A percentile compares a stretch with the other conserved stretches of the same genome.
Evolutionary conservation across 1,139 yeast genomes (phyloP).

Genomic region (Ashbya aceris): DNA sequence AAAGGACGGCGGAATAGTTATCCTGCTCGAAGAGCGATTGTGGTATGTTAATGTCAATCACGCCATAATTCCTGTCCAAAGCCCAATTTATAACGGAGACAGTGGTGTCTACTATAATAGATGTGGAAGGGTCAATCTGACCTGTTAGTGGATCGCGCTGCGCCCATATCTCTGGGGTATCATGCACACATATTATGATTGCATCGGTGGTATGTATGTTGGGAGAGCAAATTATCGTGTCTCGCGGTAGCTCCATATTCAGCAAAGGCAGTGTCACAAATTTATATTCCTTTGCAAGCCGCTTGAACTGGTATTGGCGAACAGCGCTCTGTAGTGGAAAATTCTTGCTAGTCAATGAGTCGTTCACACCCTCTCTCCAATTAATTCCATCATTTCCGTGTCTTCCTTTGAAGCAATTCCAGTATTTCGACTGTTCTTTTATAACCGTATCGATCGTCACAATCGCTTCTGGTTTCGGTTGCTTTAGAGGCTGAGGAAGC

Average conservation of each 20-base stretch:
- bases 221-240: conserved; percentile 70
- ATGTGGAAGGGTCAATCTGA: conserved; percentile 58
- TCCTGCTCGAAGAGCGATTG: conserved; percentile 32
- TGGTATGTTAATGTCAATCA: conserved; percentile 78
- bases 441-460: conserved; percentile 80
- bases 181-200: conserved; percentile 68
- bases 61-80: conserved; percentile 51
- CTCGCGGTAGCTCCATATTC: conserved; percentile 45
- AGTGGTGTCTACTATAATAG: conserved; percentile 57
- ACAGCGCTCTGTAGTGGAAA: conserved; percentile 60
- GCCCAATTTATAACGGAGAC: conserved; percentile 53
- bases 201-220: conserved; percentile 56
- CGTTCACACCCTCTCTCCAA: conserved; percentile 19
- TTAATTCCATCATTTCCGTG: conserved; percentile 45
- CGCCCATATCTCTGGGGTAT: conserved; percentile 92
- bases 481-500: conserved; percentile 34
- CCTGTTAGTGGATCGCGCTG: conserved; percentile 75
- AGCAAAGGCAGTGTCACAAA: conserved; percentile 67
- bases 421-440: conserved; percentile 71
- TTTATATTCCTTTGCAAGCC: conserved; percentile 44
- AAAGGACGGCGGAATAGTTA: conserved; percentile 49
- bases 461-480: conserved; percentile 72
- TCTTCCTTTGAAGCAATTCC: conserved; percentile 60
- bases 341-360: conserved; percentile 24
- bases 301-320: conserved; percentile 57